phyloP scores from a whole-genome alignment of 1,284 basidiomycete genomes.

The Rhodotorula glutinis region DNA sequence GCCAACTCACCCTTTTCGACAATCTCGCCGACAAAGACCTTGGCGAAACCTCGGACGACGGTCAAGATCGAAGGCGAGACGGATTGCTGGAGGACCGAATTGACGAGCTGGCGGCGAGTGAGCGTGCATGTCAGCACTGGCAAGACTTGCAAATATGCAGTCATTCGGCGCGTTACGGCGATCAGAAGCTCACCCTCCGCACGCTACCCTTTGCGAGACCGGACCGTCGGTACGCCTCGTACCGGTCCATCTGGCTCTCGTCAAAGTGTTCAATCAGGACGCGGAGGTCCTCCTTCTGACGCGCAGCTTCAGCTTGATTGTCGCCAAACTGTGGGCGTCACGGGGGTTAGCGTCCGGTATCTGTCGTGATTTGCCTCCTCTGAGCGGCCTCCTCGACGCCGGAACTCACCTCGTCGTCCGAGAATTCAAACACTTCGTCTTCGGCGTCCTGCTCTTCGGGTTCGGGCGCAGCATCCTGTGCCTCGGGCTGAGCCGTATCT shows the following conservation, averaged over 20 bases:
- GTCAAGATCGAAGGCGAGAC: slow-evolving; percentile 81
- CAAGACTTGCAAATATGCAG: too few relatives aligned
- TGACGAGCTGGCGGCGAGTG: slow-evolving; percentile 63
- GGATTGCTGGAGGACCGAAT: slow-evolving; percentile 71
- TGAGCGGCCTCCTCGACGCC: too few relatives aligned
- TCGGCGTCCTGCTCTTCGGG: slow-evolving; percentile 46
- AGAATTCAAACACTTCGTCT: slow-evolving; percentile 47
- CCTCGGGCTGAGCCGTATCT: background rate
- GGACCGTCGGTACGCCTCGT: slow-evolving; percentile 78
- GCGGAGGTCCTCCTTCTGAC: slow-evolving; percentile 46
- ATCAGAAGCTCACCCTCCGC: slow-evolving; percentile 58
- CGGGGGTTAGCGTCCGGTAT: too few relatives aligned
- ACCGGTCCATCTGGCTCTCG: slow-evolving; percentile 77
- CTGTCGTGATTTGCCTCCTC: too few relatives aligned
- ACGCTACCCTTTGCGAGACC: slow-evolving; percentile 78
- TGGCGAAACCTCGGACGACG: slow-evolving; percentile 80
- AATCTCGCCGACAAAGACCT: slow-evolving; percentile 89
- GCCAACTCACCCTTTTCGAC: slow-evolving; percentile 72
- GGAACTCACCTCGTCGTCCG: slow-evolving; percentile 43
- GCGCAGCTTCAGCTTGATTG: slow-evolving; percentile 30
- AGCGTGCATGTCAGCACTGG: background rate
- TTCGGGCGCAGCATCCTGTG: slow-evolving; percentile 40
- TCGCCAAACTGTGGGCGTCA: slow-evolving; percentile 20
- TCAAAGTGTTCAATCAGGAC: slow-evolving; percentile 83
- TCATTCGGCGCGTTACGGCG: too few relatives aligned